A percentile compares a stretch with the other conserved stretches of the same genome.
These are phyloP conservation scores for Panaeolus cyanescens DNA, from an alignment of 768 basidiomycete genomes.

Conservation along the genomic window DNA sequence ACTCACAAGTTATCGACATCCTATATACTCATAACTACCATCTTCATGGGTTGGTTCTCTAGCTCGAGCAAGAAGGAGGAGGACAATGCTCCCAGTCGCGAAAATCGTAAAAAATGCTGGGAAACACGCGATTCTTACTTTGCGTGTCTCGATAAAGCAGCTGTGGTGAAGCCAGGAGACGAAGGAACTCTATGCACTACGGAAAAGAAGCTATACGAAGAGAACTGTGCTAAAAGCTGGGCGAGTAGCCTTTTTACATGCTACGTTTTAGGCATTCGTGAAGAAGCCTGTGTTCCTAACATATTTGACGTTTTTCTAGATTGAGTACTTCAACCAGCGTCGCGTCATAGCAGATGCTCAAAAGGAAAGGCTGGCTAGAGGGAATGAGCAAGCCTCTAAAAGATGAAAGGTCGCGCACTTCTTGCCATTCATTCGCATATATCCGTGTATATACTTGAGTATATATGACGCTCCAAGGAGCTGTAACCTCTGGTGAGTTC, in stretches of 20 bases:
- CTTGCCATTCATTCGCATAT: background rate
- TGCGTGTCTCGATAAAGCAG: slow-evolving; percentile 71
- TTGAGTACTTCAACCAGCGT: slow-evolving; percentile 94
- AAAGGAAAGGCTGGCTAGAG: slow-evolving; percentile 64
- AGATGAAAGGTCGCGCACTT: background rate
- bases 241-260: slow-evolving; percentile 49
- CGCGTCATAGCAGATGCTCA: slow-evolving; percentile 81
- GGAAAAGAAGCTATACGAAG: slow-evolving; percentile 63
- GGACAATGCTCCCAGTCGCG: slow-evolving; percentile 47
- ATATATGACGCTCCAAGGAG: background rate
- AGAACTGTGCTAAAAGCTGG: slow-evolving; percentile 87
- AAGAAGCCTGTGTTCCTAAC: background rate
- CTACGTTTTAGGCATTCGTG: background rate
- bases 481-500: background rate
- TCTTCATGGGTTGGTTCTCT: slow-evolving; percentile 23
- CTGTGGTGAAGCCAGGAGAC: slow-evolving; percentile 70
- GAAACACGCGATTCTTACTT: slow-evolving; percentile 83
- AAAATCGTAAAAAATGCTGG: slow-evolving; percentile 86
- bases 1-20: background rate
- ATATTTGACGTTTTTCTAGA: slow-evolving; percentile 43
- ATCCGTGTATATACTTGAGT: background rate
- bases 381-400: slow-evolving; percentile 23
- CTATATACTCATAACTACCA: too few relatives aligned
- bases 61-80: slow-evolving; percentile 37
- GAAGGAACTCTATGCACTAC: slow-evolving; percentile 65